phyloP scores from a whole-genome alignment of 2,329 filamentous ascomycete genomes.

The Colletotrichum musicola region DNA sequence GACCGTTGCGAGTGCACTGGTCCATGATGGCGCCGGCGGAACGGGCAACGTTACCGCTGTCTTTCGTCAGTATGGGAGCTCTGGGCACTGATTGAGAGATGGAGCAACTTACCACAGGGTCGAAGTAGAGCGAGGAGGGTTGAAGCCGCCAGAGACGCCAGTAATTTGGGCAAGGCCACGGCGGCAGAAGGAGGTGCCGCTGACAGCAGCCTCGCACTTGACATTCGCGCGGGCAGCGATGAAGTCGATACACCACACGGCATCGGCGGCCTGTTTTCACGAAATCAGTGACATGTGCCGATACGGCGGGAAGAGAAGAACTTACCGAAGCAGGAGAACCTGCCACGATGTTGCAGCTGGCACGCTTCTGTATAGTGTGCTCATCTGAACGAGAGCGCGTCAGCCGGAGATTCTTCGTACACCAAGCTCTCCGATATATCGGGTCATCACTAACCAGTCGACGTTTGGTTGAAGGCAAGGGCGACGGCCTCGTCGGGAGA shows the following conservation, averaged over 20 bases:
- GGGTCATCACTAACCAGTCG: constrained; percentile 1
- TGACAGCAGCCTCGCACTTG: constrained; percentile 22
- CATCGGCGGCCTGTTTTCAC: constrained; percentile 12
- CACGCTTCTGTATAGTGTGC: constrained; percentile 28
- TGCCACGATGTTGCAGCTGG: constrained; percentile 9
- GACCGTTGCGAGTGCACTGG: constrained; percentile 23
- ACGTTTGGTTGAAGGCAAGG: constrained; percentile 30
- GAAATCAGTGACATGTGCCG: not conserved
- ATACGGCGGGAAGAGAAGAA: not conserved
- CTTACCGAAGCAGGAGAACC: constrained; percentile 16
- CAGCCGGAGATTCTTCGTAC: too few species aligned
- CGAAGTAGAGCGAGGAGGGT: constrained; percentile 21
- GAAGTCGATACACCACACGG: constrained; percentile 34
- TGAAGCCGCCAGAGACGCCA: constrained; percentile 13
- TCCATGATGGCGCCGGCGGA: constrained; percentile 29
- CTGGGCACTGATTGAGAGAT: too few species aligned
- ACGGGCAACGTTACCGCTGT: constrained; percentile 24
- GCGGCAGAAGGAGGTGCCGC: constrained; percentile 25
- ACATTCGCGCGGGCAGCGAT: constrained; percentile 30
- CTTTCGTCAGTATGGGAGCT: too few species aligned
- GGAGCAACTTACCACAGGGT: not conserved
- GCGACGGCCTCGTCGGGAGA: constrained; percentile 28
- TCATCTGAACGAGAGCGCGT: too few species aligned
- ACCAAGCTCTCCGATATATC: too few species aligned
- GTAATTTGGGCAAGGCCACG: constrained; percentile 30